phyloP scores from a whole-genome alignment of 805 yeast genomes.

The Wickerhamiella azymoides region DNA sequence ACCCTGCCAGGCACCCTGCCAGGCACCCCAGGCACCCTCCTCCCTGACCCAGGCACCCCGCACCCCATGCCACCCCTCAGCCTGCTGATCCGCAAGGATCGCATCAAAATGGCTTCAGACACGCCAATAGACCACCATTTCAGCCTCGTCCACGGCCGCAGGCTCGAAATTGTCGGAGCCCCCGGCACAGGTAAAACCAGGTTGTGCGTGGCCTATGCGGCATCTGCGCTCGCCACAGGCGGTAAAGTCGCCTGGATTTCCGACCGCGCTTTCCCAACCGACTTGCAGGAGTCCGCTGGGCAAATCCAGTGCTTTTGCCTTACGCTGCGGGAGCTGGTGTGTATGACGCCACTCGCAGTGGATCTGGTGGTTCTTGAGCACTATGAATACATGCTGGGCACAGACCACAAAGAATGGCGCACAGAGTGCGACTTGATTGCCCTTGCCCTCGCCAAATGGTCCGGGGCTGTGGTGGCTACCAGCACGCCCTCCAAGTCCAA shows the following conservation, averaged over 20 bases:
- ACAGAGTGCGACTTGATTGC: not conserved
- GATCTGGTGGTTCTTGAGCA: slow-evolving; percentile 19
- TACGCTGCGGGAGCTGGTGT: slow-evolving; percentile 9
- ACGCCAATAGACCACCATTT: not conserved
- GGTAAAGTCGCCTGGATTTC: slow-evolving; percentile 17
- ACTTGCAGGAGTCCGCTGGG: slow-evolving; percentile 10
- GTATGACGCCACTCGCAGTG: slow-evolving; percentile 4
- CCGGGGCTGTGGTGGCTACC: not conserved
- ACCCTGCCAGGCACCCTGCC: too few relatives aligned
- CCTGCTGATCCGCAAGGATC: slow-evolving; percentile 1
- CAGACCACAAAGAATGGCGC: not conserved
- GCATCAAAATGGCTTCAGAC: not conserved
- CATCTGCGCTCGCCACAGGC: slow-evolving; percentile 17
- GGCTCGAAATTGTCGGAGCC: slow-evolving; percentile 20
- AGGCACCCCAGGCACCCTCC: too few relatives aligned
- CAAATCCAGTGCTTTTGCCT: slow-evolving; percentile 4
- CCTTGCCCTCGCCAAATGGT: not conserved
- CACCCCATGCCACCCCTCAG: not conserved
- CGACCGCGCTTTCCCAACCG: slow-evolving; percentile 16
- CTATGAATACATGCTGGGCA: slow-evolving; percentile 10
- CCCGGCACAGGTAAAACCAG: slow-evolving; percentile 23
- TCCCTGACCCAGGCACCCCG: too few relatives aligned
- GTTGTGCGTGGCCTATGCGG: slow-evolving; percentile 14
- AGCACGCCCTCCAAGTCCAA: not conserved
- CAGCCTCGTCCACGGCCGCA: not conserved